Evolutionary conservation across 2,329 filamentous ascomycete genomes (phyloP), one percentile per base, ranked within the genome.

Genomic region (Dactylellina haptotyla): DNA sequence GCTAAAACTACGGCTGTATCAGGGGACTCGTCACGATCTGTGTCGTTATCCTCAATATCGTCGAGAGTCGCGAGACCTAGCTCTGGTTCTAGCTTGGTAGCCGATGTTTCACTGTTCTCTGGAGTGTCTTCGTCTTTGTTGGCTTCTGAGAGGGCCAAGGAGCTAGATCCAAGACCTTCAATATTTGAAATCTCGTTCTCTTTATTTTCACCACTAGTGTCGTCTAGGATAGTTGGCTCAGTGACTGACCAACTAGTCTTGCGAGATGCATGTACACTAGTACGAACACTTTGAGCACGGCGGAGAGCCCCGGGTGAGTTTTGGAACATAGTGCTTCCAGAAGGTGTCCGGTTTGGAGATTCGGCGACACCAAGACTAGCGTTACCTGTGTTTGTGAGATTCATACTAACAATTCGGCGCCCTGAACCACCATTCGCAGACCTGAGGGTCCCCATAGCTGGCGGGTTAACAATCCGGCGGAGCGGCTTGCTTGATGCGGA

Each of bases 351-450:
- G 50, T 59, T 72, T 23, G 57, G 67, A 5, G 67, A 37, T 32
- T 72, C 67, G 18, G 30, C 5, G 25, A 63, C 30, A 28, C 30
- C 45, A 3, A 65, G 30, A 12, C 20, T 50, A 2, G 37, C n/a
- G 16, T 25, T 9, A 1, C 45, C 43, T 3, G 32, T 61, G 50
- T 72, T 72, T 23, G 45, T 23, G 23, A 72, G 39, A 20, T 67
- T 74, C 70, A 67, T 62, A 23, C 70, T 74, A 8, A 61, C 62
- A 25, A 74, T 74, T 34, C 70, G 41, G 23, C 70, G 70, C 5
- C 70, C 62, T 8, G 61, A 66, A 4, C 41, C 14, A 3, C 43
- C 62, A 41, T 62, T 74, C 1, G 41, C 63, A 30, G 70, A 74
- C 20, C 70, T 41, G 23, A 66, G 51, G 5, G 62, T 66, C 26